Evolutionary conservation across 352 stramenopile species (phyloP).

Genomic region (Phytopythium mirpurense): DNA sequence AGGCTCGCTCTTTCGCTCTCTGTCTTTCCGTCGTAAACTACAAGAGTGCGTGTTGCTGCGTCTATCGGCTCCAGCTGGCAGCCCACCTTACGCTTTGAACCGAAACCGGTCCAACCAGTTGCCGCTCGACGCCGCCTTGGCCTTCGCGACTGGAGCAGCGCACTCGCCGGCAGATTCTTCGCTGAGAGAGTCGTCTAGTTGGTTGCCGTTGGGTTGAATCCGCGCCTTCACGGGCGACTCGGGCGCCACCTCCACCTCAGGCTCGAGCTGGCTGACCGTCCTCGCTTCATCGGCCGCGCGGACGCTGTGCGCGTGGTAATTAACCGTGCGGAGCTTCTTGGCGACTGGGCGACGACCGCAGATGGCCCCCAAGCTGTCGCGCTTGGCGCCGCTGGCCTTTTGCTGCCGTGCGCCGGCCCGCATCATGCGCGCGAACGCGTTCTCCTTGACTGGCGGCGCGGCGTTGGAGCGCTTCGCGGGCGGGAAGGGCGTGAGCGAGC

Average conservation of each 20-base stretch:
- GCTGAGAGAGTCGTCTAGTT: background rate
- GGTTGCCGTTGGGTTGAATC: background rate
- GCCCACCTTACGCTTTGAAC: slow-evolving; percentile 18
- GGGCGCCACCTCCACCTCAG: background rate
- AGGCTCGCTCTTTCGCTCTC: too few relatives aligned
- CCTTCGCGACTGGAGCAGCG: background rate
- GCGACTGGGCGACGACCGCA: background rate
- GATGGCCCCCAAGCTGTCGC: slow-evolving; percentile 6
- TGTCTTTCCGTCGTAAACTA: too few relatives aligned
- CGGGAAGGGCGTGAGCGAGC: slow-evolving; percentile 13
- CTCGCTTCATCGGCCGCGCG: background rate
- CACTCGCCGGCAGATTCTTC: background rate
- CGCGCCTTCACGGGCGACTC: background rate
- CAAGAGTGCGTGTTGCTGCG: too few relatives aligned
- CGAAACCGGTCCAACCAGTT: slow-evolving; percentile 28
- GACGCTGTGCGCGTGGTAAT: background rate
- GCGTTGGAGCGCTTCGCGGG: background rate
- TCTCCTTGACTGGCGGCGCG: slow-evolving; percentile 33
- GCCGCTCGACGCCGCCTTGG: background rate
- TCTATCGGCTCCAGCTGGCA: background rate
- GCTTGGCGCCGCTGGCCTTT: slow-evolving; percentile 52
- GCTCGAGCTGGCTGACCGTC: background rate
- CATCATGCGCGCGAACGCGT: slow-evolving; percentile 83
- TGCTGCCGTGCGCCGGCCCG: slow-evolving; percentile 49
- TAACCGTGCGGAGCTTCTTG: background rate